phyloP scores from a whole-genome alignment of 768 basidiomycete genomes.

The Lactarius hatsudake region DNA sequence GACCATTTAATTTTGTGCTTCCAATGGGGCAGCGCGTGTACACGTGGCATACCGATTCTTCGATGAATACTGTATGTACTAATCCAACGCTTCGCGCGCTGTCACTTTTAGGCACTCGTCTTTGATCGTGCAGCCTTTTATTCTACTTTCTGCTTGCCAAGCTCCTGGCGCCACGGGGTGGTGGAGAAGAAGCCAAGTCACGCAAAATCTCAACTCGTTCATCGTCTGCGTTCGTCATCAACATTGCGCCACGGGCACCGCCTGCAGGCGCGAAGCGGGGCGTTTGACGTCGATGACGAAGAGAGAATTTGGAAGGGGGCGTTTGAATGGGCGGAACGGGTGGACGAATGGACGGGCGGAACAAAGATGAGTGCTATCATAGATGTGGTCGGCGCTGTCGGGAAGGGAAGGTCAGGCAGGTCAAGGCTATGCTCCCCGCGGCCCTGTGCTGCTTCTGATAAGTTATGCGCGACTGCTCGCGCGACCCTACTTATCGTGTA shows the following conservation, averaged over 20 bases:
- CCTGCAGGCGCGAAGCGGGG: neutral
- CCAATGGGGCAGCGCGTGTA: conserved; percentile 1
- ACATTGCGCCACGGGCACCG: neutral
- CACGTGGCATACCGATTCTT: neutral
- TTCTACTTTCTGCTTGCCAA: neutral
- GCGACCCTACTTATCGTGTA: neutral
- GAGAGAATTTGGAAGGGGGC: neutral
- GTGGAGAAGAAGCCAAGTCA: neutral
- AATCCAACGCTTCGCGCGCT: neutral
- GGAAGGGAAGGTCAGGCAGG: neutral
- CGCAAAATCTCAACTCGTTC: neutral
- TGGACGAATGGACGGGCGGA: neutral
- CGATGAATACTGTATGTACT: neutral
- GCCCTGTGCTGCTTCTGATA: neutral
- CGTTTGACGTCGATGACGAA: neutral
- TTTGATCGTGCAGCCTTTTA: neutral
- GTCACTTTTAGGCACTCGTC: neutral
- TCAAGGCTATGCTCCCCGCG: neutral
- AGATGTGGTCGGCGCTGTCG: neutral
- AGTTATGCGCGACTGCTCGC: neutral
- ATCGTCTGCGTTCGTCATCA: neutral
- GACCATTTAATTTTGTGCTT: neutral
- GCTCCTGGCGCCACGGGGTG: neutral
- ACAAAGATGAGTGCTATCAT: neutral
- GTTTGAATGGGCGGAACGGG: neutral